A percentile compares a stretch with the other conserved stretches of the same genome.
Conservation (phyloP, 2,329 filamentous ascomycete species). For the Mycocentrospora acerina region DNA sequence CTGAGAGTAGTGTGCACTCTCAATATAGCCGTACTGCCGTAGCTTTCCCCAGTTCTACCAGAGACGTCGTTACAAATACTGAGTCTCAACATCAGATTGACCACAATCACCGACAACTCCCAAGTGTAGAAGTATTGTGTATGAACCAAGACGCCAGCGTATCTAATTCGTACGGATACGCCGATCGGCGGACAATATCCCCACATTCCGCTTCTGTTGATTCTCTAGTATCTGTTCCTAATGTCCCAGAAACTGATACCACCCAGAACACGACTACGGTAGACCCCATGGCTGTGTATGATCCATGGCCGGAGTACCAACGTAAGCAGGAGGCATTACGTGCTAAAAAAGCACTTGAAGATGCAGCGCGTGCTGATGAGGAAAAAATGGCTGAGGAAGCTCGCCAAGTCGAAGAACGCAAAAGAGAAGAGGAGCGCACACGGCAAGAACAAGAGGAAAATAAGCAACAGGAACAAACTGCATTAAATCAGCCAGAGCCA, state of each 20-base stretch:
- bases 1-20: conserved; percentile 29
- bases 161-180: conserved; percentile 25
- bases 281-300: conserved; percentile 56
- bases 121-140: conserved; percentile 22
- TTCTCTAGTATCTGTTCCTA: conserved; percentile 17
- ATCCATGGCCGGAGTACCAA: conserved; percentile 54
- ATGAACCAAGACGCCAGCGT: conserved; percentile 11
- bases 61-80: conserved; percentile 11
- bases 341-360: conserved; percentile 37
- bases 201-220: conserved; percentile 12
- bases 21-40: conserved; percentile 21
- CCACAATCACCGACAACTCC: conserved; percentile 22
- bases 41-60: conserved; percentile 12
- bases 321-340: conserved; percentile 41
- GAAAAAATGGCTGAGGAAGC: conserved; percentile 29
- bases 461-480: conserved; percentile 9
- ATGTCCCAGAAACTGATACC: conserved; percentile 21
- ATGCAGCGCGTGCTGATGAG: conserved; percentile 38
- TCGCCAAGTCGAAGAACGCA: conserved; percentile 30
- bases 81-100: conserved; percentile 22
- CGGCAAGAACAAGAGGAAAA: conserved; percentile 25
- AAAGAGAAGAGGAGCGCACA: conserved; percentile 24
- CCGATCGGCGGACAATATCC: conserved; percentile 11
- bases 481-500: conserved; percentile 19
- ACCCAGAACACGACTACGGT: conserved; percentile 46